phyloP scores from a whole-genome alignment of 108 stramenopile species.

The Craspedostauros australis region DNA sequence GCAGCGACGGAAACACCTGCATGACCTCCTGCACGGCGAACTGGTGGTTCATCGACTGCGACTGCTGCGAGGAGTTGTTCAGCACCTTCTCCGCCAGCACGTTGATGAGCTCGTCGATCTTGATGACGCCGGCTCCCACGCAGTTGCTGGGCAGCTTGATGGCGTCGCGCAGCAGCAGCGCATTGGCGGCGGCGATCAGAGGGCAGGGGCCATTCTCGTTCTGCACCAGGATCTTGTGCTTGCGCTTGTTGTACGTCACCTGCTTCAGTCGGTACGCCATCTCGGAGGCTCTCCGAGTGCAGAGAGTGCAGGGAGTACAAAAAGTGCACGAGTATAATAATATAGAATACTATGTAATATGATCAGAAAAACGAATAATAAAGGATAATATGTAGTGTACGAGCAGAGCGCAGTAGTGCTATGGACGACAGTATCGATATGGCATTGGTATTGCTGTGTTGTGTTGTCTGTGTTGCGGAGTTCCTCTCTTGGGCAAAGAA shows the following conservation, averaged over 20 bases:
- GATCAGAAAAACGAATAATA: no score
- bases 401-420: no score
- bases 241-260: slow-evolving; percentile 36
- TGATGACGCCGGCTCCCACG: slow-evolving; percentile 44
- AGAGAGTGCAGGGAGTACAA: no score
- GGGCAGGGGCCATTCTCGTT: slow-evolving; percentile 96
- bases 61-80: slow-evolving; percentile 7
- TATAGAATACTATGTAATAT: no score
- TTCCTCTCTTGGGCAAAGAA: no score
- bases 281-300: no score
- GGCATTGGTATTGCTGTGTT: no score
- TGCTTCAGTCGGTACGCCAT: slow-evolving; percentile 51
- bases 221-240: slow-evolving; percentile 62
- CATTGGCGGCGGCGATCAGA: slow-evolving; percentile 90
- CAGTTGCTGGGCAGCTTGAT: slow-evolving; percentile 58
- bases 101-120: slow-evolving; percentile 70
- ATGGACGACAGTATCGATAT: no score
- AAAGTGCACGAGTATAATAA: no score
- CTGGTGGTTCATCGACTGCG: slow-evolving; percentile 26
- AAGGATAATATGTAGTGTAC: no score
- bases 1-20: slow-evolving; percentile 75
- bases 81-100: slow-evolving; percentile 62
- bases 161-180: slow-evolving; percentile 71
- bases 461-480: no score
- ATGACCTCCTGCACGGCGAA: slow-evolving; percentile 76